Percentiles rank a stretch among this genome's conserved stretches.
phyloP scores from a whole-genome alignment of 192 early-diverging fungal species.

The Linnemannia elongata region DNA sequence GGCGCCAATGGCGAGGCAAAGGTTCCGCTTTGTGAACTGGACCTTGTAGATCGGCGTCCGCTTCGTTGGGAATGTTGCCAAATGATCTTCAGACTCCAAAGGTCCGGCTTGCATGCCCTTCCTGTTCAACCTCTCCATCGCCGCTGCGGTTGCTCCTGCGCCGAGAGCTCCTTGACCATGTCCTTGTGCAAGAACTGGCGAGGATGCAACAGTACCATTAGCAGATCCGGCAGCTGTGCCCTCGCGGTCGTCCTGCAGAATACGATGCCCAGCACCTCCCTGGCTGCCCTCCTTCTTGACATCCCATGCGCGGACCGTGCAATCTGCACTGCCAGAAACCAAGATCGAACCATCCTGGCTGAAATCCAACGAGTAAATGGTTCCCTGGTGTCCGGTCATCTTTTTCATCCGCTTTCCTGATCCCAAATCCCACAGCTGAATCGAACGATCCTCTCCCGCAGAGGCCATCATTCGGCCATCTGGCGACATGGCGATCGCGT shows the following conservation, averaged over 20 bases:
- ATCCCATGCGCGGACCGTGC: conserved; percentile 93
- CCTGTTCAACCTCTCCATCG: conserved; percentile 61
- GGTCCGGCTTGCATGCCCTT: conserved; percentile 54
- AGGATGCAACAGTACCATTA: conserved; percentile 15
- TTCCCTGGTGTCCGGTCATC: conserved; percentile 87
- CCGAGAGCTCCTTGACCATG: conserved; percentile 7
- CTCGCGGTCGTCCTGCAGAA: conserved; percentile 39
- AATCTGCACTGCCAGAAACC: conserved; percentile 88
- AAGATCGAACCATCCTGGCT: conserved; percentile 84
- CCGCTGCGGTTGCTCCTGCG: conserved; percentile 52
- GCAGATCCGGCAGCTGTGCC: not conserved
- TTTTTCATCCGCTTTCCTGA: conserved; percentile 86
- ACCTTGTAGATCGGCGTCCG: conserved; percentile 91
- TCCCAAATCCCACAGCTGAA: conserved; percentile 94
- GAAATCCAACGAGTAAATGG: conserved; percentile 90
- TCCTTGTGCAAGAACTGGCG: conserved; percentile 11
- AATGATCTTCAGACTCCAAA: conserved; percentile 66
- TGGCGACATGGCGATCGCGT: conserved; percentile 89
- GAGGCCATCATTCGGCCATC: conserved; percentile 94
- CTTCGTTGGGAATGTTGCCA: conserved; percentile 90
- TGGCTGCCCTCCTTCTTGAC: conserved; percentile 68
- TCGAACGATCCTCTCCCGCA: conserved; percentile 83
- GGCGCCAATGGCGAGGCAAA: conserved; percentile 88
- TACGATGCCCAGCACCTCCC: conserved; percentile 20
- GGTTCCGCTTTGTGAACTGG: conserved; percentile 87